These are phyloP conservation scores for Bipolaris oryzae DNA, from an alignment of 2,329 filamentous ascomycete species.

Conservation along the genomic window DNA sequence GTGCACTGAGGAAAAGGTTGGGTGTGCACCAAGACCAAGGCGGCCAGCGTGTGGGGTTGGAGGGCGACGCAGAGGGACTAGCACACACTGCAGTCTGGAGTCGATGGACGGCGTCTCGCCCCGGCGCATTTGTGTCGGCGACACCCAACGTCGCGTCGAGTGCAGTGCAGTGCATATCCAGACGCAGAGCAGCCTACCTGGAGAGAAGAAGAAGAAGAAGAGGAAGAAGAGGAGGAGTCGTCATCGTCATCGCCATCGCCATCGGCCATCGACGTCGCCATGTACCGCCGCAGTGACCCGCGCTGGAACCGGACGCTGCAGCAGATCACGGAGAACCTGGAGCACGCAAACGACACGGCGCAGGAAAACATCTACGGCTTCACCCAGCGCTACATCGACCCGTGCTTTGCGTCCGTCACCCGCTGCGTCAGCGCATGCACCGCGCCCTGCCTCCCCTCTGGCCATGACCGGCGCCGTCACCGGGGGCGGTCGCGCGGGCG, in stretches of 20 bases:
- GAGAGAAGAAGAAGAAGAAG: neutral
- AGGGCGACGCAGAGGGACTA: neutral
- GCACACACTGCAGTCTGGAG: too few relatives aligned
- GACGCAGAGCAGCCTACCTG: constrained; percentile 1
- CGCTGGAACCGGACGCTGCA: constrained; percentile 93
- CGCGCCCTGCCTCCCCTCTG: constrained; percentile 72
- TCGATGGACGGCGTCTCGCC: neutral
- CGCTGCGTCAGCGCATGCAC: constrained; percentile 72
- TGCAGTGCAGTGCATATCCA: neutral
- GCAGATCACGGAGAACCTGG: constrained; percentile 87
- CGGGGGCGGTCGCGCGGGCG: constrained; percentile 62
- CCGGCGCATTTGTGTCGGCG: neutral
- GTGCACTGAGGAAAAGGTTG: neutral
- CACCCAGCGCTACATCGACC: constrained; percentile 80
- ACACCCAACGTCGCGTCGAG: neutral
- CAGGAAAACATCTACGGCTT: constrained; percentile 90
- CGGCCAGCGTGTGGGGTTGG: constrained; percentile 1
- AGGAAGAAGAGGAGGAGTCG: too few relatives aligned
- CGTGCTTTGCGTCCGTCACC: constrained; percentile 73
- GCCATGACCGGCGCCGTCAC: constrained; percentile 77
- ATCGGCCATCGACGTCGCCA: constrained; percentile 37
- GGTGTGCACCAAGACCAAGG: too few relatives aligned
- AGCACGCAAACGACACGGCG: constrained; percentile 88
- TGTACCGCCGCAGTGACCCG: constrained; percentile 73
- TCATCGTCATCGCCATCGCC: neutral